These are phyloP conservation scores for Lactarius hatsudake DNA, from an alignment of 768 basidiomycete species.

Conservation along the genomic window DNA sequence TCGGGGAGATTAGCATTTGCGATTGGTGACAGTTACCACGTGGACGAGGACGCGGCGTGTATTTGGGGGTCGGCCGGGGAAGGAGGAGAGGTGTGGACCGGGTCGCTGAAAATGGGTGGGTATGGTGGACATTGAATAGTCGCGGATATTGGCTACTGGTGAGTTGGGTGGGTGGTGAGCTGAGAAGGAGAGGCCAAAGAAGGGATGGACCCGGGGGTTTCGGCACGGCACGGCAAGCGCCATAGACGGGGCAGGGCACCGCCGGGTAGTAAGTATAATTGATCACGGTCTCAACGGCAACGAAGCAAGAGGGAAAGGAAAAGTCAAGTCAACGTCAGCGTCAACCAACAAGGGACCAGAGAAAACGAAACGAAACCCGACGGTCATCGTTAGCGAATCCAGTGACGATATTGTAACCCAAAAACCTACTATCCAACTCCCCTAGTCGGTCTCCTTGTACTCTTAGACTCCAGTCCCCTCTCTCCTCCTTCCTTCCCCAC, in stretches of 20 bases:
- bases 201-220: not conserved
- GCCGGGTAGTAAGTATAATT: slow-evolving; percentile 1
- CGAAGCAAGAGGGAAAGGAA: not conserved
- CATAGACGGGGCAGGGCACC: not conserved
- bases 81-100: not conserved
- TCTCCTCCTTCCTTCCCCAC: not conserved
- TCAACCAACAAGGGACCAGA: not conserved
- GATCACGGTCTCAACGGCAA: slow-evolving; percentile 3
- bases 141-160: not conserved
- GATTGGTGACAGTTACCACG: slow-evolving; percentile 25
- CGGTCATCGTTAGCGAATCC: not conserved
- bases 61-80: not conserved
- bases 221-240: not conserved
- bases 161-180: not conserved
- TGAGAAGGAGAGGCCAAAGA: not conserved
- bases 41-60: slow-evolving; percentile 5
- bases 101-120: not conserved
- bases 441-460: not conserved
- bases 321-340: not conserved
- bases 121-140: not conserved
- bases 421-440: slow-evolving; percentile 2
- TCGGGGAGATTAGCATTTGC: slow-evolving; percentile 24
- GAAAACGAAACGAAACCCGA: not conserved
- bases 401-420: not conserved
- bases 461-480: not conserved